Base-by-base conservation (phyloP, 2,329 filamentous ascomycete species). In the Colletotrichum sp. region DNA sequence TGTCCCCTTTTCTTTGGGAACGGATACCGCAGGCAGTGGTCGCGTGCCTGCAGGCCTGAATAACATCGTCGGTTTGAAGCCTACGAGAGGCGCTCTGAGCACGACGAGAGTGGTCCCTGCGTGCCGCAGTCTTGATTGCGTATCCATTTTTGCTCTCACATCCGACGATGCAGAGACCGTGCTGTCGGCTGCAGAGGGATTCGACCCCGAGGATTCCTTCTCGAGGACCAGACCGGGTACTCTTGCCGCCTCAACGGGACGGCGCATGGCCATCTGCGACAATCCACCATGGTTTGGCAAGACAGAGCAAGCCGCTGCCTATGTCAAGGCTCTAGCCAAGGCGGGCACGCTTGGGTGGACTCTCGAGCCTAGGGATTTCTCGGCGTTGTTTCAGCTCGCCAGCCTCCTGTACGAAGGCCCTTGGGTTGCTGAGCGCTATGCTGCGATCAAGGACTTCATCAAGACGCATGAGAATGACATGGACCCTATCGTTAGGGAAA, bases 351-450 rank as follows among this genome's bases (percentile, higher is more conserved):
- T 87, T 1, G 88, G 88, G 1, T 89, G 88, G 67, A 80, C 80
- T 0, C 81, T 89, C 10, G 79, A 83, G 34, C 81, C 86, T 3
- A 81, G 88, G 28, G 87, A 90, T 78, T 92, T 90, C 81, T 78
- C 82, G 2, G 81, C 84, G 3, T 89, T 92, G 52, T 87, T 91
- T 71, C 85, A 87, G 66, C 90, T 89, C 6, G 90, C 88, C 4
- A 83, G 87, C 66, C 84, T 92, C 3, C 83, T 92, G 0, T 92
- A 92, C 79, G 87, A 89, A 26, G 90, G 90, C 0, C 88, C 90
- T 0, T 89, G 92, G 81, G 89, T 92, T 2, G 89, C 87, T 3
- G 91, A 92, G 79, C 86, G 91, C 18, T 89, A 91, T 75, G 88
- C 88, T 5, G 88, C 89, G 16, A 90, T 90, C 39, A 81, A 84